Conservation (phyloP, 2,329 filamentous ascomycete species). For the Curvularia hawaiiensis region DNA sequence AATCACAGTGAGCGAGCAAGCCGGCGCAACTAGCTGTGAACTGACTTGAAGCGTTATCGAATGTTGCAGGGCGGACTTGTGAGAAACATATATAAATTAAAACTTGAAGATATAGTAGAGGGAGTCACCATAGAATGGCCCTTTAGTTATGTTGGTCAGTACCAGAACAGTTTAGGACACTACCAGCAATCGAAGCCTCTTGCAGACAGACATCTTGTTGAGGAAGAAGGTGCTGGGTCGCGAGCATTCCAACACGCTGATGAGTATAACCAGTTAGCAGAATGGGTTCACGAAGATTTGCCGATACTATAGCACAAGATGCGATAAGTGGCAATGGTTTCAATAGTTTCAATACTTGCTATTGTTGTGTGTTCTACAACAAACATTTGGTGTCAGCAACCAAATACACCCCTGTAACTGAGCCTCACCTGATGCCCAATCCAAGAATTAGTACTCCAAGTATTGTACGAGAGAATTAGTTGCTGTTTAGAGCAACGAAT, state of each 20-base stretch:
- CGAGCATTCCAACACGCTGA: neutral
- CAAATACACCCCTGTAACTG: too few species aligned
- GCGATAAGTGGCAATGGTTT: neutral
- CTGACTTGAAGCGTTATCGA: conserved; percentile 25
- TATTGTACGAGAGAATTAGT: too few species aligned
- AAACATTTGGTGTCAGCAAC: too few species aligned
- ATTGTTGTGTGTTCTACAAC: too few species aligned
- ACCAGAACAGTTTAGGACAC: neutral
- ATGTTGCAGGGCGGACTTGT: conserved; percentile 25
- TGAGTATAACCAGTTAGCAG: neutral
- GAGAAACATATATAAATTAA: conserved; percentile 29
- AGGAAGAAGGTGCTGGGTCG: neutral
- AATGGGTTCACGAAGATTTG: neutral
- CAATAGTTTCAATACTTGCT: neutral
- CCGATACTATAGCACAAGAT: neutral
- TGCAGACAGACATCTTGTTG: neutral
- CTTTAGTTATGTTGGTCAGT: conserved; percentile 16
- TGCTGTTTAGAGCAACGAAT: too few species aligned
- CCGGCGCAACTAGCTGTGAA: conserved; percentile 22
- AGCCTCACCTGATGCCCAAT: too few species aligned
- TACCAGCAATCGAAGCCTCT: neutral
- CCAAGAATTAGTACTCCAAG: too few species aligned
- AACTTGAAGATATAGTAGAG: conserved; percentile 1
- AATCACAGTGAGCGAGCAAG: conserved; percentile 17
- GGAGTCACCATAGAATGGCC: conserved; percentile 6